Base-by-base conservation (phyloP, 1,284 basidiomycete species). In the Blastosporella zonata region DNA sequence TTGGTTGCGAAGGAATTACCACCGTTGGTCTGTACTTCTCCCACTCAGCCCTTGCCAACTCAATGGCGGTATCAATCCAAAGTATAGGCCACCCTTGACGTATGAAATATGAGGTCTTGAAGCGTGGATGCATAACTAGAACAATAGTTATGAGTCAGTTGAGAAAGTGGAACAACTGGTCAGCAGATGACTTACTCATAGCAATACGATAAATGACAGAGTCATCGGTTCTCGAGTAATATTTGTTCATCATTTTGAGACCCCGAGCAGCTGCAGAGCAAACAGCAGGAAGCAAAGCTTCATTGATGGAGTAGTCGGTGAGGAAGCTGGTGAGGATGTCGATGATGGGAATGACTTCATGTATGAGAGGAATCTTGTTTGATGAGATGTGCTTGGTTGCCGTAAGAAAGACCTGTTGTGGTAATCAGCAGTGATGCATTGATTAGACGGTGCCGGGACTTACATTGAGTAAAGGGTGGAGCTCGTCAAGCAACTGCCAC, bases 191-290 rank as follows among this genome's bases (percentile, higher is more conserved):
- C 55, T 21, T 35, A 57, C 53, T 40, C 50, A 53, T 57, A 17
- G 50, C 55, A 41, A 55, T 46, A 1, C 50, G 28, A 47, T 50
- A 53, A n/a, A 55, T 43, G 20, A 46, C 35, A 6, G 47, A 41
- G 28, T 50, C 39, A 44, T 57, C 55, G 4, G 53, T 50, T 3
- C 44, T 22, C 10, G 41, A 18, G 48, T 54, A 54, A 28, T 54
- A 54, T 22, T 46, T 49, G 29, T 54, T 54, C 43, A 54, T 20
- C n/a, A 50, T 31, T 6, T 18, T 10, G 4, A n/a, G 21, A 1
- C 49, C 43, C 4, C 38, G 28, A 5, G 42, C 13, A 12, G 49
- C 49, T 20, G 49, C 43, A 13, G 43, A 35, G 12, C 46, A 33
- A 18, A 47, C 35, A 28, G 15, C 21, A 18, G 37, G 37, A 3